Evolutionary conservation across 2,329 filamentous ascomycete species (phyloP).

Genomic region (Pseudopyrenochaeta lycopersici): DNA sequence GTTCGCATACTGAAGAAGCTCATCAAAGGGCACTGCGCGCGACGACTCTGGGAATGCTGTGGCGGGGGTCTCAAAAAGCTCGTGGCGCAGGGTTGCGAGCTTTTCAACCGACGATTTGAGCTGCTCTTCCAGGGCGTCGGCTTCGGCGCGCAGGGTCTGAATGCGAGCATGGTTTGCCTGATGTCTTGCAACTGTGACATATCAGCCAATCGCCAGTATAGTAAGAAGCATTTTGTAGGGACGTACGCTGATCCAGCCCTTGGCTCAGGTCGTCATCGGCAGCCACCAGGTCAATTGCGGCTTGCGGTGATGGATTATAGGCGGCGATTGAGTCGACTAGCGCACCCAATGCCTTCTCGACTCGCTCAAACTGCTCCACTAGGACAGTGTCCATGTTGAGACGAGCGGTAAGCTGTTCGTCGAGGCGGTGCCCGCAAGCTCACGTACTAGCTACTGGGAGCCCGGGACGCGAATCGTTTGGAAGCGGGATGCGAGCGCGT

Average conservation of each 20-base stretch:
- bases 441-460: background rate
- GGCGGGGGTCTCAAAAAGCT: slow-evolving; percentile 66
- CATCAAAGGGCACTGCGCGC: slow-evolving; percentile 69
- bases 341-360: slow-evolving; percentile 64
- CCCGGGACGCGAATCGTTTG: background rate
- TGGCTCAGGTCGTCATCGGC: slow-evolving; percentile 74
- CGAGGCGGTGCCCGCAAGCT: slow-evolving; percentile 14
- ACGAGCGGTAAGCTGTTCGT: background rate
- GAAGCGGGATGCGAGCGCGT: background rate
- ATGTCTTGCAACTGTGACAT: slow-evolving; percentile 71
- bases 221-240: background rate
- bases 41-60: slow-evolving; percentile 51
- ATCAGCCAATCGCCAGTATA: slow-evolving; percentile 18
- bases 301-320: slow-evolving; percentile 76
- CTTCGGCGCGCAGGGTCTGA: slow-evolving; percentile 71
- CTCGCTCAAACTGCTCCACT: slow-evolving; percentile 54
- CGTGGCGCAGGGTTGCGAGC: slow-evolving; percentile 77
- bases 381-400: slow-evolving; percentile 54
- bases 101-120: slow-evolving; percentile 74
- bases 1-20: slow-evolving; percentile 79
- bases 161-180: slow-evolving; percentile 78
- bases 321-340: slow-evolving; percentile 83
- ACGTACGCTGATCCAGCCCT: slow-evolving; percentile 71
- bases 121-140: slow-evolving; percentile 72
- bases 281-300: slow-evolving; percentile 73